Percentiles rank a stretch among this genome's conserved stretches.
These are phyloP conservation scores for Botrytis galanthina DNA, from an alignment of 2,329 filamentous ascomycete genomes.

Conservation along the genomic window DNA sequence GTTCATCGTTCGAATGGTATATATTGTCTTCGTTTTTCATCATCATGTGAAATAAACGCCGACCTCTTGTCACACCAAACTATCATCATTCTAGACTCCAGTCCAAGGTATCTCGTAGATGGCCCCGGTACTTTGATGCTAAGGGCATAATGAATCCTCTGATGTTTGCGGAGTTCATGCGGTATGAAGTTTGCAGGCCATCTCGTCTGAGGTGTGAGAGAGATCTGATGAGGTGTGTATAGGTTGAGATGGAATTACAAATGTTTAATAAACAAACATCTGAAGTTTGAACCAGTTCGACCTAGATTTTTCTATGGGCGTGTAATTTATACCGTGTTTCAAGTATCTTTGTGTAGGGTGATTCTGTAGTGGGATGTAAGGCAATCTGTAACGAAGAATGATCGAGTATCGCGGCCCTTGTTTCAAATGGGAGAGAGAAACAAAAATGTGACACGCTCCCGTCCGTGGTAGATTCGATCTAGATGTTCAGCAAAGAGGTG, in stretches of 20 bases:
- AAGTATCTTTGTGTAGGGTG: not conserved
- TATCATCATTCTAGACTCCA: not conserved
- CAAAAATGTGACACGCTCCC: not conserved
- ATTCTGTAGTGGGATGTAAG: not conserved
- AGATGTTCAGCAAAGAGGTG: not conserved
- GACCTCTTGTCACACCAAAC: not conserved
- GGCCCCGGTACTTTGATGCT: not conserved
- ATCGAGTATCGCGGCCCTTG: not conserved
- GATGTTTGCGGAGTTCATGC: not conserved
- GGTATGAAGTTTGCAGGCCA: not conserved
- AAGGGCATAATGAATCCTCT: not conserved
- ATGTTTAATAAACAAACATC: slow-evolving; percentile 3
- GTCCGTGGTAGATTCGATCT: not conserved
- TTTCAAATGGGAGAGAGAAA: slow-evolving; percentile 11
- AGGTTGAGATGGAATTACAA: not conserved
- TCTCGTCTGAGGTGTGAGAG: not conserved
- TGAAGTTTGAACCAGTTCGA: not conserved
- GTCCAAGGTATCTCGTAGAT: not conserved
- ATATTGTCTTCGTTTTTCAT: not conserved
- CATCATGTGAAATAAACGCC: not conserved
- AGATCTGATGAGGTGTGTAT: not conserved
- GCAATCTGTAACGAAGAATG: slow-evolving; percentile 9
- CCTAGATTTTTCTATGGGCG: not conserved
- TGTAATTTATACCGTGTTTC: not conserved
- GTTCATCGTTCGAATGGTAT: not conserved